phyloP scores from a whole-genome alignment of 345 rosid genomes.

The Eucalyptus regnans region DNA sequence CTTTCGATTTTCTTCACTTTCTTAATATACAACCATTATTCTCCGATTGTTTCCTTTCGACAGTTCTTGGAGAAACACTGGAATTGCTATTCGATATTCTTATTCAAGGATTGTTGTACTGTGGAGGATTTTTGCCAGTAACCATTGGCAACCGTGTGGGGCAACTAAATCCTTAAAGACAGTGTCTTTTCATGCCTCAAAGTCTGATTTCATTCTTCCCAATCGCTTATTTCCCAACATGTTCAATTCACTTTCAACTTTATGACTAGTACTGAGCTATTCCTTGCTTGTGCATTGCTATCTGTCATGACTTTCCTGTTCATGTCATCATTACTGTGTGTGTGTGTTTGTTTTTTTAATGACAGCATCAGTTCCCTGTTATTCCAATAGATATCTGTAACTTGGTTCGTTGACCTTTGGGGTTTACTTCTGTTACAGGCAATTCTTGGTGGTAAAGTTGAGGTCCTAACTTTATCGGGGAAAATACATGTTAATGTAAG shows the following conservation, averaged over 20 bases:
- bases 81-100: too few relatives aligned
- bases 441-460: conserved; percentile 72
- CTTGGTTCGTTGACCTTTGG: neutral
- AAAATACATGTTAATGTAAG: conserved; percentile 50
- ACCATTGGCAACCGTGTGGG: too few relatives aligned
- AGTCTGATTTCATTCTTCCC: too few relatives aligned
- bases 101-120: too few relatives aligned
- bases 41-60: too few relatives aligned
- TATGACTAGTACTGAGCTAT: neutral
- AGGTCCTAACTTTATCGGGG: conserved; percentile 74
- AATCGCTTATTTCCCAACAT: too few relatives aligned
- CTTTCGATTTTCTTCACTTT: too few relatives aligned
- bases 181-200: too few relatives aligned
- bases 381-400: neutral
- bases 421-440: conserved; percentile 42
- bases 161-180: too few relatives aligned
- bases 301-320: neutral
- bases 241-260: neutral
- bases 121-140: too few relatives aligned
- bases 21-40: too few relatives aligned
- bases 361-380: neutral
- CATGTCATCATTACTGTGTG: neutral
- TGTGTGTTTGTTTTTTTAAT: neutral
- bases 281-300: neutral
- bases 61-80: too few relatives aligned